Evolutionary conservation across 331 rosid genomes (phyloP).

Genomic region (Acacia pycnantha): DNA sequence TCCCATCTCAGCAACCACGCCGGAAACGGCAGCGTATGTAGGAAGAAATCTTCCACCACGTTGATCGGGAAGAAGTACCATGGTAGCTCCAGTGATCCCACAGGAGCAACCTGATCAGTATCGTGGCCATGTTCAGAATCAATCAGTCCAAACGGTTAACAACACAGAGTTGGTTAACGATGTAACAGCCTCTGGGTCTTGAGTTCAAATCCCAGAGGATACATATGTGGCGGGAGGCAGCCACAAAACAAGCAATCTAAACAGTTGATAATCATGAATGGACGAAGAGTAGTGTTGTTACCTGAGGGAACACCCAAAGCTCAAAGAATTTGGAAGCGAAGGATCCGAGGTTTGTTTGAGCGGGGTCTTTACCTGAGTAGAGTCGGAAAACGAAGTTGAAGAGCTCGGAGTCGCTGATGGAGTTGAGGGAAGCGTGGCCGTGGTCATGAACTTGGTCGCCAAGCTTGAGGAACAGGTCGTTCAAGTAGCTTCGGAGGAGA

Average conservation of each 20-base stretch:
- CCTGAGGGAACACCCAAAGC: constrained; percentile 40
- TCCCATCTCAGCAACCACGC: constrained; percentile 14
- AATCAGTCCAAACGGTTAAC: too few species aligned
- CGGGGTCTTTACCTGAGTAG: constrained; percentile 39
- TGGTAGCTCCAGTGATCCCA: not conserved
- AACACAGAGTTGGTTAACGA: too few species aligned
- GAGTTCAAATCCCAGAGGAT: too few species aligned
- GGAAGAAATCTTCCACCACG: constrained; percentile 49
- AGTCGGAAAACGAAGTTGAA: constrained; percentile 58
- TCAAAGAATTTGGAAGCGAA: constrained; percentile 39
- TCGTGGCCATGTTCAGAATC: too few species aligned
- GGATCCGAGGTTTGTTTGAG: constrained; percentile 31
- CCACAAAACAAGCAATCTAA: too few species aligned
- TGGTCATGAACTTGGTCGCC: constrained; percentile 37
- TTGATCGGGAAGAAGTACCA: constrained; percentile 21
- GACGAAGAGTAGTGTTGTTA: not conserved
- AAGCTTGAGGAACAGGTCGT: constrained; percentile 36
- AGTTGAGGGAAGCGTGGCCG: constrained; percentile 38
- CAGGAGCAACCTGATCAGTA: not conserved
- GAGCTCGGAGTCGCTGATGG: constrained; percentile 28
- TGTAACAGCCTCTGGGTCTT: too few species aligned
- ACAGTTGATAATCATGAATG: too few species aligned
- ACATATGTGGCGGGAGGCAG: too few species aligned
- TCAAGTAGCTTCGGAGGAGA: constrained; percentile 37
- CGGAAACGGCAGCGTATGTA: constrained; percentile 41